Percentiles rank a stretch among this genome's conserved stretches.
Evolutionary conservation across 768 basidiomycete genomes (phyloP).

Genomic region (Boletellus emodensis): DNA sequence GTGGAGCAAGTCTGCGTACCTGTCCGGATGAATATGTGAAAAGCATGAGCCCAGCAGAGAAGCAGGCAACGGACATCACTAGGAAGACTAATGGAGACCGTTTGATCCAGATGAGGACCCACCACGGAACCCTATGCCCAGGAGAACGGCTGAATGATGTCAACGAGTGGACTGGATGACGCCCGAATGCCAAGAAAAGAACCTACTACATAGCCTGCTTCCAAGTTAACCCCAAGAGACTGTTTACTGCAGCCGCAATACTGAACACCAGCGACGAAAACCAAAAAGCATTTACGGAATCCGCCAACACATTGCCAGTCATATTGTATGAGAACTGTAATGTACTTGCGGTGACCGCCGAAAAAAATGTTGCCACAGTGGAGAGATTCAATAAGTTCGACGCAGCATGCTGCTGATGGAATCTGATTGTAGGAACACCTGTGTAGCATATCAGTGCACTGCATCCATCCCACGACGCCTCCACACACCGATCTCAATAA

Average conservation of each 20-base stretch:
- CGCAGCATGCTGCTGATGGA: conserved; percentile 50
- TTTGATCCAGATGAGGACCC: conserved; percentile 79
- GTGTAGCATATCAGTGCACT: conserved; percentile 27
- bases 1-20: conserved; percentile 37
- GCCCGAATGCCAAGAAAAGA: conserved; percentile 8
- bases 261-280: conserved; percentile 54
- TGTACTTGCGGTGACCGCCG: conserved; percentile 49
- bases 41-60: conserved; percentile 72
- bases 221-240: conserved; percentile 50
- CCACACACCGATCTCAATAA: conserved; percentile 50
- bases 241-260: conserved; percentile 52
- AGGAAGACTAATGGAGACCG: conserved; percentile 79
- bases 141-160: conserved; percentile 44
- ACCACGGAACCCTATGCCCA: conserved; percentile 54
- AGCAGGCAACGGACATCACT: conserved; percentile 79
- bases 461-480: conserved; percentile 14
- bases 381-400: conserved; percentile 47
- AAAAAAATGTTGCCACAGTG: conserved; percentile 54
- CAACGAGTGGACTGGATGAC: conserved; percentile 12
- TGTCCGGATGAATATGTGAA: conserved; percentile 74
- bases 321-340: conserved; percentile 43
- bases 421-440: conserved; percentile 54
- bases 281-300: conserved; percentile 51
- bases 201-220: conserved; percentile 56
- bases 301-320: conserved; percentile 34